Conservation (phyloP, 2,329 filamentous ascomycete genomes). For the Talaromyces sp. region DNA sequence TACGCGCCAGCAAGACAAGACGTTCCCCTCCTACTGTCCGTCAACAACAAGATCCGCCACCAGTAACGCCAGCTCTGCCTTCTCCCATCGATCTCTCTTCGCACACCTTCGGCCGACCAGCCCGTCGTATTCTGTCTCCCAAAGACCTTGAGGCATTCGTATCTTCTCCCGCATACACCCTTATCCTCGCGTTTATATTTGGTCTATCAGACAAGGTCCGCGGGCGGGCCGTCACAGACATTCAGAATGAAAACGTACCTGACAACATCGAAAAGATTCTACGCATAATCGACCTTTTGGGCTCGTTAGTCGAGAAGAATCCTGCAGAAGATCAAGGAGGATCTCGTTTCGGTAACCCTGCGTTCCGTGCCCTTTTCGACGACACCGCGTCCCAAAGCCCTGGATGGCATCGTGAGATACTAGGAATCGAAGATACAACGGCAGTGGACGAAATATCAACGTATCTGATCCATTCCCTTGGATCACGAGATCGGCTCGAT, state of each 20-base stretch:
- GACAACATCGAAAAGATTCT: slow-evolving; percentile 63
- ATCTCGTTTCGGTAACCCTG: slow-evolving; percentile 90
- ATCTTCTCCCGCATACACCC: slow-evolving; percentile 67
- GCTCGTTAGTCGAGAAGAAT: slow-evolving; percentile 62
- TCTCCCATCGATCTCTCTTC: slow-evolving; percentile 60
- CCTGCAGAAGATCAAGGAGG: slow-evolving; percentile 83
- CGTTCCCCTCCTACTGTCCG: slow-evolving; percentile 22
- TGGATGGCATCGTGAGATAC: slow-evolving; percentile 41
- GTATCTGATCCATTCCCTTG: slow-evolving; percentile 81
- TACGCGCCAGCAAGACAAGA: slow-evolving; percentile 36
- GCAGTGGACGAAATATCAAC: slow-evolving; percentile 70
- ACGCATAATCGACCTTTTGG: slow-evolving; percentile 65
- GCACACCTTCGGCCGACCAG: slow-evolving; percentile 64
- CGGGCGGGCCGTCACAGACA: slow-evolving; percentile 36
- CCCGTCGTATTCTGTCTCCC: slow-evolving; percentile 74
- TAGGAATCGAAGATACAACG: slow-evolving; percentile 37
- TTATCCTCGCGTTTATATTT: slow-evolving; percentile 84
- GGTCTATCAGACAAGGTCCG: slow-evolving; percentile 76
- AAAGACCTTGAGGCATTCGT: slow-evolving; percentile 80
- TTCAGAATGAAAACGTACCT: slow-evolving; percentile 45
- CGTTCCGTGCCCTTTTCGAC: slow-evolving; percentile 77
- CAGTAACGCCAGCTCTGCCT: slow-evolving; percentile 71
- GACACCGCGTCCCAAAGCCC: slow-evolving; percentile 40
- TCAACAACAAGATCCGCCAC: slow-evolving; percentile 54
- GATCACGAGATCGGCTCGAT: slow-evolving; percentile 82